Base-by-base conservation (phyloP, 257 asterid genomes). In the Petunia secreta region DNA sequence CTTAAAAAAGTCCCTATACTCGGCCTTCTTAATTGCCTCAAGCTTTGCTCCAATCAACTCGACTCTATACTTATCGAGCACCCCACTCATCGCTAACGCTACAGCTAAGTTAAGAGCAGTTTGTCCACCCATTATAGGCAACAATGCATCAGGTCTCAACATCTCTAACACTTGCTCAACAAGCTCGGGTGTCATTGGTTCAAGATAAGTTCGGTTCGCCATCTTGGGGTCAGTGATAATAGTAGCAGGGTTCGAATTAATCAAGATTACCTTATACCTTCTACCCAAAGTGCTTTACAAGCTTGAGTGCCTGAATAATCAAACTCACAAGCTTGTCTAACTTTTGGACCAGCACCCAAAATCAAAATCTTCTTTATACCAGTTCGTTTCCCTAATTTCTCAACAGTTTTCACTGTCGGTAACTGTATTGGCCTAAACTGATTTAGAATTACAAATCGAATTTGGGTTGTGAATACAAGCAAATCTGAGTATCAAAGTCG, bases 271-370 rank as follows among this genome's bases (percentile, higher is more conserved):
- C 87, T 92, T 90, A 83, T 96, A 96, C 73, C 99, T 88, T 96
- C 99, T 82, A 94, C 99, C 62, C 86, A 94, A 16, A 96, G 98
- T 4, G 98, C 98, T 78, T 96, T 96, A 86, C 99, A 96, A 62
- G 99, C 99, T 81, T 96, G 99, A 8, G 99, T 96, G 4, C 99
- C 99, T 0, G 99, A 96, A 79, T 96, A 96, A 90, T 94, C 98
- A 13, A 96, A 96, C 90, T 94, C 99, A 10, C 98, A 96, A 41
- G 99, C 98, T 79, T 94, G 99, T 50, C 98, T 96, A 71, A 96
- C 99, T 67, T 94, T 94, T 5, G 99, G 99, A 75, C 99, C 98
- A 0, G 98, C 99, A 53, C 99, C 99, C 52, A 96, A 64, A 14
- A 96, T 94, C 91, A 96, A 80, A 77, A 96, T 96, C 90, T 86